These are phyloP conservation scores for Botryobasidium botryosum DNA, from an alignment of 768 basidiomycete genomes.

Conservation along the genomic window DNA sequence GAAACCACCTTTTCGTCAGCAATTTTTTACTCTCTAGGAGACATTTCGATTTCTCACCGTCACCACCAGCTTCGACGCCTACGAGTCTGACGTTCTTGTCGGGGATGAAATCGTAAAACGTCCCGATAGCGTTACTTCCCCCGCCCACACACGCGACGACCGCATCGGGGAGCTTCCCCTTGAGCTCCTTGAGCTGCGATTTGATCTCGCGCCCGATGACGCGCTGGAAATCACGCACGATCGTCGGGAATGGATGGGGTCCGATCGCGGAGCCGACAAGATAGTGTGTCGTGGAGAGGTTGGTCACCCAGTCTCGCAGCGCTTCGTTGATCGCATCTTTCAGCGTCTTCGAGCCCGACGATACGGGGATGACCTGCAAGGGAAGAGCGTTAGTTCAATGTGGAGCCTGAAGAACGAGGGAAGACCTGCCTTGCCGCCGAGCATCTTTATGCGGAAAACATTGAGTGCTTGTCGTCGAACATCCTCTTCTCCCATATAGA, in stretches of 20 bases:
- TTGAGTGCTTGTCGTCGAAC: conserved; percentile 91
- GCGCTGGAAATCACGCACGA: conserved; percentile 95
- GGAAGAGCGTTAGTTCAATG: neutral
- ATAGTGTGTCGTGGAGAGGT: conserved; percentile 86
- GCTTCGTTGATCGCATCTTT: conserved; percentile 99
- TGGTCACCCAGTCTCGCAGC: conserved; percentile 96
- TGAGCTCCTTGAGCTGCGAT: conserved; percentile 48
- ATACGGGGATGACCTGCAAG: conserved; percentile 72
- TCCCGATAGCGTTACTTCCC: conserved; percentile 93
- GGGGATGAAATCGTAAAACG: conserved; percentile 91
- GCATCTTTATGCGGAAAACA: conserved; percentile 96
- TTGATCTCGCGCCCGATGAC: conserved; percentile 94
- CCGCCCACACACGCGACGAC: conserved; percentile 97
- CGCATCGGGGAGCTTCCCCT: conserved; percentile 81
- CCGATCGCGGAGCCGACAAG: conserved; percentile 95
- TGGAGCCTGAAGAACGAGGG: neutral
- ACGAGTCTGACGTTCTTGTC: conserved; percentile 74
- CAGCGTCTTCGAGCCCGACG: conserved; percentile 84
- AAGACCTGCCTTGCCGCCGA: conserved; percentile 62
- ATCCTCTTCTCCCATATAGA: conserved; percentile 98
- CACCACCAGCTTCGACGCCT: conserved; percentile 95
- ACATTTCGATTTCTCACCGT: conserved; percentile 37
- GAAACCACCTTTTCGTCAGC: neutral
- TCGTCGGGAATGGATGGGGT: conserved; percentile 97
- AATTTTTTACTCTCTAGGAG: neutral